Evolutionary conservation across 2,329 filamentous ascomycete genomes (phyloP), one percentile per base, ranked within the genome.

Genomic region (Neonectria magnoliae): DNA sequence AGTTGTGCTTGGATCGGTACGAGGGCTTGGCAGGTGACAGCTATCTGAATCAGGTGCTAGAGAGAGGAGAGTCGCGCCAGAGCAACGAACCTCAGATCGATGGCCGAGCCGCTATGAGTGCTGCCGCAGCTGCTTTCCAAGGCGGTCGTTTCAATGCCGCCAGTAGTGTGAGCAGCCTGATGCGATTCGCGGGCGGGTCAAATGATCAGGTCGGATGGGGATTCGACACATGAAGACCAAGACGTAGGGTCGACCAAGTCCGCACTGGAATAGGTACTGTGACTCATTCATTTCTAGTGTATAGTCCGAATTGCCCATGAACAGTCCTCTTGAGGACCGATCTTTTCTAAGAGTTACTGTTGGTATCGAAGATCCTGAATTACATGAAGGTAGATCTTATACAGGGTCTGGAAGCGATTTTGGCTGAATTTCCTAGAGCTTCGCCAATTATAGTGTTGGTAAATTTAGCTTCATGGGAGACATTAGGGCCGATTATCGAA

Each of bases 141-240:
- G 70, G 69, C 1, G 62, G 66, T 3, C 53, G 54, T 3, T 68
- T 72, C 2, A 68, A 64, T 29, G 47, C 59, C 13, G 61, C 33
- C 0, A 60, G 20, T 1, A 42, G 59, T 16, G 68, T 55, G 9
- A 71, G 47, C 29, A 65, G 57, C 18, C 5, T 71, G 48, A 66
- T 71, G 68, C 57, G 60, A 1, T 38, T 71, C 10, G 63, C 56
- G 4, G 69, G 61, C 4, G 64, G 57, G 4, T 33, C 59, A 1
- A 67, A 52, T 8, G 70, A 71, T 5, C 66, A 60, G 45, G 38
- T 72, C 9, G 70, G 70, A 31, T 71, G 70, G 70, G 69, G 70
- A 1, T 71, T 72, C 9, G 69, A 71, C 5, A 69, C 66, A 1
- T 71, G n/a, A 60, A 25, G 16, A 18, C 48, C 57, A 36, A 14